A percentile compares a stretch with the other conserved stretches of the same genome.
Conservation (phyloP, 148 eudicot species). For the Spergularia bocconei region DNA sequence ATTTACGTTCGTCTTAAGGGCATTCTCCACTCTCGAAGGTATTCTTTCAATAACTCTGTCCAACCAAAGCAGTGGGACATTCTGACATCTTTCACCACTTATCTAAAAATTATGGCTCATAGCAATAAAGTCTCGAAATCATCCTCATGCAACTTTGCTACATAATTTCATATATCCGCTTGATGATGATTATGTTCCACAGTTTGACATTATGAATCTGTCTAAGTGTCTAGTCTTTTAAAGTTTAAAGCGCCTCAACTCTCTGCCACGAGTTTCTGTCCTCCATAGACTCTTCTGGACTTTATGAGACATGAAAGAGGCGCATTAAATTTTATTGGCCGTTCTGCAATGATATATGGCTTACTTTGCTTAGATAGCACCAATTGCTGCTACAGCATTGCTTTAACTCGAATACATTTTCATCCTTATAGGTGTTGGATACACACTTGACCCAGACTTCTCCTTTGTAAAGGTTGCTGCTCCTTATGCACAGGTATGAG, state of each 20-base stretch:
- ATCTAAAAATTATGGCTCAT: not conserved
- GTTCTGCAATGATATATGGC: too few relatives aligned
- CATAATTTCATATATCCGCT: not conserved
- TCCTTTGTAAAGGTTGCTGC: slow-evolving; percentile 94
- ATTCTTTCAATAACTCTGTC: slow-evolving; percentile 25
- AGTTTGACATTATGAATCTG: not conserved
- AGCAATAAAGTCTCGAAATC: not conserved
- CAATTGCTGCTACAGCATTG: not conserved
- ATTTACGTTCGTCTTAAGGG: slow-evolving; percentile 88
- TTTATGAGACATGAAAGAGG: too few relatives aligned
- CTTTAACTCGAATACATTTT: not conserved
- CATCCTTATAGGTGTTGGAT: slow-evolving; percentile 65
- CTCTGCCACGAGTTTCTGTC: too few relatives aligned
- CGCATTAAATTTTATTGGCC: too few relatives aligned
- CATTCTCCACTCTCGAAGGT: slow-evolving; percentile 99
- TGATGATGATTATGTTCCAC: not conserved
- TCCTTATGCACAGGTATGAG: slow-evolving; percentile 91
- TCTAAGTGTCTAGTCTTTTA: not conserved
- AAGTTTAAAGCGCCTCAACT: not conserved
- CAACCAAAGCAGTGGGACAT: slow-evolving; percentile 1
- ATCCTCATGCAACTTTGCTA: too few relatives aligned
- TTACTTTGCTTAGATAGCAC: not conserved
- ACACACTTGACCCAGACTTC: slow-evolving; percentile 76
- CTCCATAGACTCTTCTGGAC: too few relatives aligned
- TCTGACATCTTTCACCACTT: not conserved